phyloP scores from a whole-genome alignment of 2,329 filamentous ascomycete genomes.

The Talaromyces marneffei region DNA sequence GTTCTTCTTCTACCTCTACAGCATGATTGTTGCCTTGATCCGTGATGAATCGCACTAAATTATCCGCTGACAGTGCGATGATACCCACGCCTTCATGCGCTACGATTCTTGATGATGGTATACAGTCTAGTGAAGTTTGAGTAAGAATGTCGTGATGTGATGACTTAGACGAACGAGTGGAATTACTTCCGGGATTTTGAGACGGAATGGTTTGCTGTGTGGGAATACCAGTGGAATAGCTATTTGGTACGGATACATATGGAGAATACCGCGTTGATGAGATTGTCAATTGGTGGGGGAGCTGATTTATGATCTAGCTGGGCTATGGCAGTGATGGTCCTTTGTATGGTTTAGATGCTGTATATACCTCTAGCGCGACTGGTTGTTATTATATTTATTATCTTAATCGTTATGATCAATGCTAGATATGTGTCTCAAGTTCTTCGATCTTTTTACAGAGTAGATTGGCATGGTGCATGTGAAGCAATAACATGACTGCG shows the following conservation, averaged over 20 bases:
- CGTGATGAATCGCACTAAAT: constrained; percentile 81
- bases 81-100: constrained; percentile 2
- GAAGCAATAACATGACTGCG: neutral
- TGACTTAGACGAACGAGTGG: neutral
- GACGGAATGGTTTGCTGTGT: neutral
- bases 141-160: neutral
- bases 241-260: neutral
- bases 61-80: neutral
- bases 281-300: neutral
- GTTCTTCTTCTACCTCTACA: constrained; percentile 99
- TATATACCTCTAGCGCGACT: constrained; percentile 15
- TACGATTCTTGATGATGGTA: constrained; percentile 8
- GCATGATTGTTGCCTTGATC: constrained; percentile 96
- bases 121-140: neutral
- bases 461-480: neutral
- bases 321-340: neutral
- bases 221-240: neutral
- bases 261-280: neutral
- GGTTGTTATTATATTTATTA: neutral
- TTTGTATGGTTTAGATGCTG: constrained; percentile 13
- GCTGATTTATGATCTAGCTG: neutral
- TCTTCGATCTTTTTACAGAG: too few species aligned
- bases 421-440: neutral
- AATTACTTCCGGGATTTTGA: neutral
- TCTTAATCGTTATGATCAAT: neutral